Base-by-base conservation (phyloP, 2,329 filamentous ascomycete species). In the Grosmannia serpens region DNA sequence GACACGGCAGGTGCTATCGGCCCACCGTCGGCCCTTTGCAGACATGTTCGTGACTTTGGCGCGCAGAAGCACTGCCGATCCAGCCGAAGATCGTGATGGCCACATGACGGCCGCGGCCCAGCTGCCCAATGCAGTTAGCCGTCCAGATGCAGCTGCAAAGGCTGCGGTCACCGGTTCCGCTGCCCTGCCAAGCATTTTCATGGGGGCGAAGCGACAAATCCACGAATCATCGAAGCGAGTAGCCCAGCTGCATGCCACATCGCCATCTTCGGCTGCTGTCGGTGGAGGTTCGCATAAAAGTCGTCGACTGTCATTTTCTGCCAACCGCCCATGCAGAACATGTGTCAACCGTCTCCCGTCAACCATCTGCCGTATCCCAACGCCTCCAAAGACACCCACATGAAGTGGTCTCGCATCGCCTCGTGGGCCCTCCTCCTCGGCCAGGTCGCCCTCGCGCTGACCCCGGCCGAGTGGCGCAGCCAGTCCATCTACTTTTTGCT, bases 401-500 rank as follows among this genome's bases (percentile, higher is more conserved):
- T 33, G 29, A 33, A 33, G 17, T 33, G 27, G 50, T 22, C 50
- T 33, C 17, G 15, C 26, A 29, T 52, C 17, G 15, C 29, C 4
- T n/a, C 29, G 15, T 33, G 26, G 27, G 20, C 27, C 20, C 51
- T 53, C 20, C 51, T 53, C 20, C n/a, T 53, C 22, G 31, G 17
- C 51, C 51, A 38, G 11, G n/a, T 22, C 7, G n/a, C 31, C n/a
- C 29, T 10, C 10, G 60, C 59, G 22, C 50, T 63, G 41, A 57
- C 58, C 22, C 53, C 62, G 7, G 64, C 65, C 1, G 64, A 67
- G 47, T 83, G 79, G 80, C 79, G 78, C 65, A 71, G 73, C 29
- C 75, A 76, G 58, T 80, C 77, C 51, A 82, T 83, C 58, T 84
- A 84, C 66, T 81, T 83, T 69, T 75, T 78, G 44, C 68, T 84